Conservation (phyloP, 345 rosid genomes). For the Salix exigua region DNA sequence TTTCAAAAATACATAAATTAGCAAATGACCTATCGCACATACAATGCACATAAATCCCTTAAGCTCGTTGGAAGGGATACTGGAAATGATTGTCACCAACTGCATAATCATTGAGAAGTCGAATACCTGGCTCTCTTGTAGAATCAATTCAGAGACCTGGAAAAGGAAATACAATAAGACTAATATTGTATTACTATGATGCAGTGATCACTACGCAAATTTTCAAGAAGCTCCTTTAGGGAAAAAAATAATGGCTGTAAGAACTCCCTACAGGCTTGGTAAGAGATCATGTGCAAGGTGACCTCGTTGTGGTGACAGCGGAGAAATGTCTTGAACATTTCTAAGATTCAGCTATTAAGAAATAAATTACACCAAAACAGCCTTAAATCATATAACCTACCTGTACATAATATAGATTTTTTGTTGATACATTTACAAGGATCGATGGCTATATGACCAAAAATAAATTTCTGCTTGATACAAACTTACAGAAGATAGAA, state of each 20-base stretch:
- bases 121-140: slow-evolving; percentile 60
- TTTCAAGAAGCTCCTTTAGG: neutral
- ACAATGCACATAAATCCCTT: slow-evolving; percentile 82
- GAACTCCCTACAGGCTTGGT: neutral
- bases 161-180: slow-evolving; percentile 8
- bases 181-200: neutral
- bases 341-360: neutral
- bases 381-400: no score
- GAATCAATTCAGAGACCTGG: slow-evolving; percentile 85
- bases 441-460: no score
- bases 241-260: no score
- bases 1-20: slow-evolving; percentile 9
- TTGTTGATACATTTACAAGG: no score
- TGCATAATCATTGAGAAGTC: slow-evolving; percentile 81
- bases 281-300: neutral
- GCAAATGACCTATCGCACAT: slow-evolving; percentile 37
- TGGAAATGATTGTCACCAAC: slow-evolving; percentile 63
- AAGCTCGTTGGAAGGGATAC: slow-evolving; percentile 49
- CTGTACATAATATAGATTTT: no score
- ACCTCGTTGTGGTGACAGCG: neutral
- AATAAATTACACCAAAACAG: neutral
- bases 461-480: no score
- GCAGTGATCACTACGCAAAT: neutral
- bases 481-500: neutral
- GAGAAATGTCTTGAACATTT: neutral